phyloP scores from a whole-genome alignment of 805 yeast species.

The Schwanniomyces yamadae region DNA sequence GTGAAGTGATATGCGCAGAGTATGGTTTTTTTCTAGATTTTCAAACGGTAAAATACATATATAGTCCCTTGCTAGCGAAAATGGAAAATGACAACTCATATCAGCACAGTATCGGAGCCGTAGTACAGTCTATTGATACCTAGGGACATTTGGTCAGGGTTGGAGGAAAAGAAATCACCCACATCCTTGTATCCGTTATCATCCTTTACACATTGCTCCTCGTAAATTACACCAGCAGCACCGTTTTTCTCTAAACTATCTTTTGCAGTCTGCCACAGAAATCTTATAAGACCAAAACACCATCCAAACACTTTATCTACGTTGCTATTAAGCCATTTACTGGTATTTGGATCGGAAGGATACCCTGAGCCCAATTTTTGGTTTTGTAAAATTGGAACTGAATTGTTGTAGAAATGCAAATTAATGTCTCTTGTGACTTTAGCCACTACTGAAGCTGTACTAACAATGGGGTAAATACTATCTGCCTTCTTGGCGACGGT shows the following conservation, averaged over 20 bases:
- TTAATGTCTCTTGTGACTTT: slow-evolving; percentile 88
- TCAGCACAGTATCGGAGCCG: slow-evolving; percentile 6
- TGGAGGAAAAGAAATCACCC: slow-evolving; percentile 14
- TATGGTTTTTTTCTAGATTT: no score
- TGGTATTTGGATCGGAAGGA: slow-evolving; percentile 89
- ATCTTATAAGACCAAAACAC: slow-evolving; percentile 69
- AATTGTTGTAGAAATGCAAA: slow-evolving; percentile 35
- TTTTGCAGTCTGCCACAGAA: slow-evolving; percentile 92
- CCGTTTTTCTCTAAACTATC: slow-evolving; percentile 60
- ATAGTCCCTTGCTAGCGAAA: not conserved
- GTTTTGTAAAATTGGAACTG: slow-evolving; percentile 27
- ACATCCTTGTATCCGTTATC: slow-evolving; percentile 32
- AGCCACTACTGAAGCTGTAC: slow-evolving; percentile 94
- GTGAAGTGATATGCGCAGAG: no score
- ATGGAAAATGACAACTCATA: slow-evolving; percentile 1
- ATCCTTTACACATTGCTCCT: slow-evolving; percentile 40
- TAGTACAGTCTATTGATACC: slow-evolving; percentile 6
- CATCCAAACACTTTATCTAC: slow-evolving; percentile 84
- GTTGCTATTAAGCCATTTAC: slow-evolving; percentile 62
- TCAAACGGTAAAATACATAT: not conserved
- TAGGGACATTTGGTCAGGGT: not conserved
- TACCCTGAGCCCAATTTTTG: slow-evolving; percentile 82
- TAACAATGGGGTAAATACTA: slow-evolving; percentile 84
- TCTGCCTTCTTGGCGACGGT: slow-evolving; percentile 96
- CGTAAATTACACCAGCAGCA: slow-evolving; percentile 61